Conservation (phyloP, 2,329 filamentous ascomycete species). For the Penicillium olsonii region DNA sequence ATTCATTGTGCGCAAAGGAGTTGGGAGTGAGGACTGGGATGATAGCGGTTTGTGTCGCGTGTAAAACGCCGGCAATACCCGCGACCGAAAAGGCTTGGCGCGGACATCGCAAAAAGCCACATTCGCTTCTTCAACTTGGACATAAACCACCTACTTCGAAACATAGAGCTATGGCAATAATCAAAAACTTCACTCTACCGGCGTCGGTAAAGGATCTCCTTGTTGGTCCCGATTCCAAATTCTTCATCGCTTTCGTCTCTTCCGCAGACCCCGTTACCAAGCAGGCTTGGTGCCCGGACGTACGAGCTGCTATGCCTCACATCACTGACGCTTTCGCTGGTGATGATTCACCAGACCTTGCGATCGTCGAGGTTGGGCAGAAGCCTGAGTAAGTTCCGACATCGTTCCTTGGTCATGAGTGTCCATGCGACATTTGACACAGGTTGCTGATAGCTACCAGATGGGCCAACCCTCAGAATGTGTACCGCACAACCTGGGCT, state of each 20-base stretch:
- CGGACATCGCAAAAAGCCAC: not conserved
- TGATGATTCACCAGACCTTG: slow-evolving; percentile 25
- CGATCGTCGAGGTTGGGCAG: slow-evolving; percentile 39
- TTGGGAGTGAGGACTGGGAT: slow-evolving; percentile 30
- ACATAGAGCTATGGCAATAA: slow-evolving; percentile 30
- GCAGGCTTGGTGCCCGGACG: slow-evolving; percentile 45
- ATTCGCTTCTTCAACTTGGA: not conserved
- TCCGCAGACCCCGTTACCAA: slow-evolving; percentile 38
- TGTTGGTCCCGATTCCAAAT: slow-evolving; percentile 15
- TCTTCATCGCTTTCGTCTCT: slow-evolving; percentile 42
- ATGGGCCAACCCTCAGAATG: slow-evolving; percentile 38
- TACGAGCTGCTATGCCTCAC: slow-evolving; percentile 38
- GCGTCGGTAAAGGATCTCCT: slow-evolving; percentile 16
- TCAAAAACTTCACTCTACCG: slow-evolving; percentile 24
- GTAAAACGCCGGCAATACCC: not conserved
- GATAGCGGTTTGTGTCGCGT: slow-evolving; percentile 2
- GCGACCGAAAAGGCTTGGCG: not conserved
- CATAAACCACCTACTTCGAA: not conserved
- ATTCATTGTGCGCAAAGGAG: slow-evolving; percentile 26
- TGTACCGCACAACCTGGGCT: slow-evolving; percentile 39
- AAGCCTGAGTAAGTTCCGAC: slow-evolving; percentile 34
- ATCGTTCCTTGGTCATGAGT: no score
- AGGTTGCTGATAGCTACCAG: slow-evolving; percentile 18
- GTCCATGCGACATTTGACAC: not conserved
- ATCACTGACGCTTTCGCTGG: slow-evolving; percentile 34